Conservation (phyloP, 495 filamentous ascomycete species). For the Aspergillus egyptiacus region DNA sequence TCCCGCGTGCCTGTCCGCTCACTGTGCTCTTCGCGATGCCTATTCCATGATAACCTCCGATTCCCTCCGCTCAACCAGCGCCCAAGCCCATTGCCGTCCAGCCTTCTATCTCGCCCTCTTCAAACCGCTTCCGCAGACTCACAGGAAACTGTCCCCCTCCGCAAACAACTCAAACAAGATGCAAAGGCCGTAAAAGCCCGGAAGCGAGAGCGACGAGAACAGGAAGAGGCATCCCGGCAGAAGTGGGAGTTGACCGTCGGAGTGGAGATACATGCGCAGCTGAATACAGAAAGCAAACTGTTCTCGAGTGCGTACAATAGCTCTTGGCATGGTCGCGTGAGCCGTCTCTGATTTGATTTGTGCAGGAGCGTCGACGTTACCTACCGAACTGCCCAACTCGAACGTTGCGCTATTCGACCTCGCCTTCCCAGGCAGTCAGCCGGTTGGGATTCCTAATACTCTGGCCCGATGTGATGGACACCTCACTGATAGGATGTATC, state of each 20-base stretch:
- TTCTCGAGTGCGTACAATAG: conserved; percentile 62
- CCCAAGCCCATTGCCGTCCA: conserved; percentile 10
- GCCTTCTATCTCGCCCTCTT: conserved; percentile 17
- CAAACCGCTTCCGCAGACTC: conserved; percentile 21
- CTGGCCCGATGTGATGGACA: background rate
- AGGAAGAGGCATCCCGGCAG: conserved; percentile 32
- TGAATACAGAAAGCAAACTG: conserved; percentile 79
- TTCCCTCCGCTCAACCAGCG: background rate
- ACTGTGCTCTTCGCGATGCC: conserved; percentile 19
- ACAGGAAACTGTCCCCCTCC: conserved; percentile 47
- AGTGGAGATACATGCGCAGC: conserved; percentile 94
- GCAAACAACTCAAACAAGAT: conserved; percentile 71
- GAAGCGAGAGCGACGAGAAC: conserved; percentile 33
- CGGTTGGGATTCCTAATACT: conserved; percentile 39
- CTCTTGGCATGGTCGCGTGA: too few species aligned
- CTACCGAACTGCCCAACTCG: conserved; percentile 67
- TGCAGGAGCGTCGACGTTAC: conserved; percentile 58
- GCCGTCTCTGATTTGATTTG: conserved; percentile 1
- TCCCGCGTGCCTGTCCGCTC: conserved; percentile 27
- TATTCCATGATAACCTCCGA: background rate
- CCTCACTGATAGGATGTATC: background rate
- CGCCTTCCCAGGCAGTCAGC: conserved; percentile 84
- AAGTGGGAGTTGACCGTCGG: conserved; percentile 89
- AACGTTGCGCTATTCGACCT: conserved; percentile 86
- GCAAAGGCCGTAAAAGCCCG: conserved; percentile 46